Evolutionary conservation across 495 filamentous ascomycete species (phyloP).

Genomic region (Aspergillus heteromorphus): DNA sequence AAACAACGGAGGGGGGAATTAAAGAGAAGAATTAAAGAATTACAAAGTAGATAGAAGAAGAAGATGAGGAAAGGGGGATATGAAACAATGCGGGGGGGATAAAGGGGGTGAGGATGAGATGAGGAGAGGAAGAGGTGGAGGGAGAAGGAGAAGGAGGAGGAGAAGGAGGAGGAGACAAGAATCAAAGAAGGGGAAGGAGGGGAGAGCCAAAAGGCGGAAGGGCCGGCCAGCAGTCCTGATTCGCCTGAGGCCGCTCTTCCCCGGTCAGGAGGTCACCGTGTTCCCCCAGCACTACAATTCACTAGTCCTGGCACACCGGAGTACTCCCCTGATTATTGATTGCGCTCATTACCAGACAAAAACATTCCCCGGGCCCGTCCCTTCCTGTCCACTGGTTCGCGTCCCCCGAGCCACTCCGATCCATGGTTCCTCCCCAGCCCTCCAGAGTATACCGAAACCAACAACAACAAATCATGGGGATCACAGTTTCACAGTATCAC

Average conservation of each 20-base stretch:
- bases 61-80: no score
- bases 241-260: background rate
- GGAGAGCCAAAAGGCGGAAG: slow-evolving; percentile 16
- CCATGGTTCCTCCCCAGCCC: background rate
- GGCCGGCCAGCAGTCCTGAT: background rate
- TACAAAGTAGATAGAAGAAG: slow-evolving; percentile 4
- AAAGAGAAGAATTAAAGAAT: slow-evolving; percentile 4
- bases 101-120: background rate
- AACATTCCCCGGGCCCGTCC: no score
- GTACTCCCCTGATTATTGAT: no score
- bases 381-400: no score
- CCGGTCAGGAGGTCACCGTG: background rate
- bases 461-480: background rate
- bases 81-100: background rate
- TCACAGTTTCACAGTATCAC: no score
- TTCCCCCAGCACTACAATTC: no score
- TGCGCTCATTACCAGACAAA: no score
- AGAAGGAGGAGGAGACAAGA: slow-evolving; percentile 18
- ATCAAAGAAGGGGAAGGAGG: slow-evolving; percentile 26
- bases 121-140: slow-evolving; percentile 2
- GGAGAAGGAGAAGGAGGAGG: slow-evolving; percentile 8
- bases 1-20: background rate
- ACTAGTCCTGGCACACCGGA: no score
- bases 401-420: background rate
- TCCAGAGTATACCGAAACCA: no score